phyloP scores from a whole-genome alignment of 345 rosid genomes.

The Moringa oleifera region DNA sequence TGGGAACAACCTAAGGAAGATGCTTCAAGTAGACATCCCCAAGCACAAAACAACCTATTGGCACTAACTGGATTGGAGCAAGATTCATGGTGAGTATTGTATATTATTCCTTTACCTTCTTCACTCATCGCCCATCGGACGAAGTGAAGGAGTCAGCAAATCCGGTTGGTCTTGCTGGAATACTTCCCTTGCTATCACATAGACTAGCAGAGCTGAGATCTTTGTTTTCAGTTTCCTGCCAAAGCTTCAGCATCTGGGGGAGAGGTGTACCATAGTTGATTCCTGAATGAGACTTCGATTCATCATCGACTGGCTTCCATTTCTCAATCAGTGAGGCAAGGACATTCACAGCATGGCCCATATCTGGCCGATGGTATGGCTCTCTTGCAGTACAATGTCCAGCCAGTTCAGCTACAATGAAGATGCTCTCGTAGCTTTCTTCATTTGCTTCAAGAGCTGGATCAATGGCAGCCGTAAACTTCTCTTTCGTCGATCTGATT shows the following conservation, averaged over 20 bases:
- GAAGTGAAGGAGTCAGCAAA: slow-evolving; percentile 77
- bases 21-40: background rate
- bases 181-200: slow-evolving; percentile 63
- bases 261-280: slow-evolving; percentile 69
- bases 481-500: slow-evolving; percentile 47
- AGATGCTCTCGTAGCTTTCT: slow-evolving; percentile 52
- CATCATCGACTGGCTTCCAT: slow-evolving; percentile 62
- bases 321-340: slow-evolving; percentile 60
- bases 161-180: slow-evolving; percentile 62
- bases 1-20: no score
- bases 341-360: slow-evolving; percentile 67
- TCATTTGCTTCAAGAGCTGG: slow-evolving; percentile 44
- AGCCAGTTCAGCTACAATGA: slow-evolving; percentile 51
- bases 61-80: no score
- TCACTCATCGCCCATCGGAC: slow-evolving; percentile 49
- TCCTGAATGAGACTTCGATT: slow-evolving; percentile 51
- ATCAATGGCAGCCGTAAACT: slow-evolving; percentile 53
- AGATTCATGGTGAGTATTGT: no score
- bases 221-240: slow-evolving; percentile 79
- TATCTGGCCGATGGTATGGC: slow-evolving; percentile 65
- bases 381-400: slow-evolving; percentile 78
- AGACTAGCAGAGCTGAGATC: slow-evolving; percentile 44
- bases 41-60: slow-evolving; percentile 7
- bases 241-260: slow-evolving; percentile 68
- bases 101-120: no score